Conservation (phyloP, 352 stramenopile species). For the Phytophthora quininea region DNA sequence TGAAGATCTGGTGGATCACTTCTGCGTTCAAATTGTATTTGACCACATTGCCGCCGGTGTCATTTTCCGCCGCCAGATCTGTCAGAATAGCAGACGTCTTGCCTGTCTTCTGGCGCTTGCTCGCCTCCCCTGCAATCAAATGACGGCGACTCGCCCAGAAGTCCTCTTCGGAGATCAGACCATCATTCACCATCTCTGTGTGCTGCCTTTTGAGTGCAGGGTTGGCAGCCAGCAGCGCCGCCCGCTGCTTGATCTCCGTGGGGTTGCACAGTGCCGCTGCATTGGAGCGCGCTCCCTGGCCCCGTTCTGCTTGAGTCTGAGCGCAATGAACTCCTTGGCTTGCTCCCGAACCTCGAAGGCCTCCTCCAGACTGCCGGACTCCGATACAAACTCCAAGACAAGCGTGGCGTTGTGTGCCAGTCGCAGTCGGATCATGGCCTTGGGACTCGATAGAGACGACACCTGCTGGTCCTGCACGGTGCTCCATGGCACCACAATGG, state of each 20-base stretch:
- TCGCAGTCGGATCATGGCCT: slow-evolving; percentile 84
- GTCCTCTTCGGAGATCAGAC: slow-evolving; percentile 85
- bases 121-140: slow-evolving; percentile 83
- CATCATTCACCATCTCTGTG: slow-evolving; percentile 88
- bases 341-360: slow-evolving; percentile 74
- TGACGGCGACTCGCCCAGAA: slow-evolving; percentile 88
- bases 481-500: slow-evolving; percentile 68
- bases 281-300: slow-evolving; percentile 45
- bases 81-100: slow-evolving; percentile 88
- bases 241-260: slow-evolving; percentile 85
- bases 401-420: slow-evolving; percentile 68
- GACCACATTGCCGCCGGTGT: slow-evolving; percentile 74
- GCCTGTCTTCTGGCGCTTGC: slow-evolving; percentile 84
- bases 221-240: slow-evolving; percentile 73
- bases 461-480: slow-evolving; percentile 84
- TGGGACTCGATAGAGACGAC: slow-evolving; percentile 72
- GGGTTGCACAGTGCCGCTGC: slow-evolving; percentile 67
- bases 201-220: slow-evolving; percentile 85
- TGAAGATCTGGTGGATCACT: slow-evolving; percentile 91
- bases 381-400: slow-evolving; percentile 71
- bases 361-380: slow-evolving; percentile 55
- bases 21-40: slow-evolving; percentile 92
- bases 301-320: slow-evolving; percentile 51
- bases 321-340: slow-evolving; percentile 73
- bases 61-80: slow-evolving; percentile 76